A percentile compares a stretch with the other conserved stretches of the same genome.
These are phyloP conservation scores for Theobroma cacao DNA, from an alignment of 345 rosid species.

Conservation along the genomic window DNA sequence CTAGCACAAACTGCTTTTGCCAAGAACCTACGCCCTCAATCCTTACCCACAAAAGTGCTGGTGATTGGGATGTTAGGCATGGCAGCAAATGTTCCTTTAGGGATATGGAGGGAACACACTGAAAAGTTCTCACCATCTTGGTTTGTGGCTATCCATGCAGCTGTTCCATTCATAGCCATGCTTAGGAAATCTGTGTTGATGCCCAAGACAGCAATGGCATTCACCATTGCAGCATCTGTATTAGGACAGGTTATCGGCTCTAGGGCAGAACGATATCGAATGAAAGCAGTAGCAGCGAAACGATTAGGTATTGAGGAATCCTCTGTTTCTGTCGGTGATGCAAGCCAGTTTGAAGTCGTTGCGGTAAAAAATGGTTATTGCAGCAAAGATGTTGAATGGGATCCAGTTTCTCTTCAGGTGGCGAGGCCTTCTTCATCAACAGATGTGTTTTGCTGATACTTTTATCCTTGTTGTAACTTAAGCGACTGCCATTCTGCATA, in stretches of 20 bases:
- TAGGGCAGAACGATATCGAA: constrained; percentile 83
- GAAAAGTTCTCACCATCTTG: constrained; percentile 77
- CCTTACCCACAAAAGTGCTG: constrained; percentile 73
- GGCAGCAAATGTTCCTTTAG: constrained; percentile 92
- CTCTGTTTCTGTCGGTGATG: not conserved
- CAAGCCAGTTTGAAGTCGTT: constrained; percentile 28
- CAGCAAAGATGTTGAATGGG: constrained; percentile 36
- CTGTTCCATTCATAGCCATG: constrained; percentile 92
- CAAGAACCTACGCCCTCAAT: constrained; percentile 93
- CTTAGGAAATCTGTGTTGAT: constrained; percentile 86
- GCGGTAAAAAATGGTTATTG: constrained; percentile 33
- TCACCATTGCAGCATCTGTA: constrained; percentile 84
- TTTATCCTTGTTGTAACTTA: not conserved
- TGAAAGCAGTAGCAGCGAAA: constrained; percentile 54
- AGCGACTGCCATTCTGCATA: not conserved
- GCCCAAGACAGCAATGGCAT: constrained; percentile 95
- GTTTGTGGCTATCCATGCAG: constrained; percentile 92
- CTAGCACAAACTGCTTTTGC: constrained; percentile 80
- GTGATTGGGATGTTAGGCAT: constrained; percentile 88
- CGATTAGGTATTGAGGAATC: constrained; percentile 23
- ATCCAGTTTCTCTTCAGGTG: constrained; percentile 34
- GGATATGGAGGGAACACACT: constrained; percentile 97
- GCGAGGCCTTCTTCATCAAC: constrained; percentile 36
- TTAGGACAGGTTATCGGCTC: constrained; percentile 96
- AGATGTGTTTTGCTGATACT: constrained; percentile 37